phyloP scores from a whole-genome alignment of 177 flowering plant genomes.

The Vitis hybrid region DNA sequence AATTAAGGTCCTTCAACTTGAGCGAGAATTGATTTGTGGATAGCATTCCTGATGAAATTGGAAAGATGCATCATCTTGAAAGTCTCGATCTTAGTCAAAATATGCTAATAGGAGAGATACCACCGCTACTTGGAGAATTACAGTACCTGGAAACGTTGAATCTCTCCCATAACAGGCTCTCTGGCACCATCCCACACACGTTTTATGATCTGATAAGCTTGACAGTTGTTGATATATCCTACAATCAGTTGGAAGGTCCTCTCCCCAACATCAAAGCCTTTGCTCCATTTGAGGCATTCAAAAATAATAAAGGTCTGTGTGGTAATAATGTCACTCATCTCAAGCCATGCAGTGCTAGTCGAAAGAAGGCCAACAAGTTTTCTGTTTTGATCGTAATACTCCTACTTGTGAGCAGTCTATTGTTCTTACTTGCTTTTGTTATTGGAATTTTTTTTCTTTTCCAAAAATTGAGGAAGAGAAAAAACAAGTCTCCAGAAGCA shows the following conservation, averaged over 20 bases:
- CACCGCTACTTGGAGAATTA: no score
- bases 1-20: constrained; percentile 10
- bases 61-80: neutral
- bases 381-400: neutral
- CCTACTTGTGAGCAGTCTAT: neutral
- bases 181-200: no score
- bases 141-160: no score
- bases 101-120: no score
- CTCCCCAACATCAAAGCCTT: constrained; percentile 22
- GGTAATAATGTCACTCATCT: neutral
- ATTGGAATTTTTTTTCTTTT: neutral
- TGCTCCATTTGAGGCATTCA: constrained; percentile 9
- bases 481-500: neutral
- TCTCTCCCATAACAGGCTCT: no score
- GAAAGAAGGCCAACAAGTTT: neutral
- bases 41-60: constrained; percentile 9
- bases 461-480: neutral
- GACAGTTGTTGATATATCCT: constrained; percentile 20
- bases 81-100: no score
- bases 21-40: constrained; percentile 9
- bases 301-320: constrained; percentile 14
- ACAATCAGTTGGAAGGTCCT: constrained; percentile 26
- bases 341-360: neutral
- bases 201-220: constrained; percentile 7
- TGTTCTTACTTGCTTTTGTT: neutral